These are phyloP conservation scores for Tulasnella sp. DNA, from an alignment of 768 basidiomycete genomes.

Conservation along the genomic window DNA sequence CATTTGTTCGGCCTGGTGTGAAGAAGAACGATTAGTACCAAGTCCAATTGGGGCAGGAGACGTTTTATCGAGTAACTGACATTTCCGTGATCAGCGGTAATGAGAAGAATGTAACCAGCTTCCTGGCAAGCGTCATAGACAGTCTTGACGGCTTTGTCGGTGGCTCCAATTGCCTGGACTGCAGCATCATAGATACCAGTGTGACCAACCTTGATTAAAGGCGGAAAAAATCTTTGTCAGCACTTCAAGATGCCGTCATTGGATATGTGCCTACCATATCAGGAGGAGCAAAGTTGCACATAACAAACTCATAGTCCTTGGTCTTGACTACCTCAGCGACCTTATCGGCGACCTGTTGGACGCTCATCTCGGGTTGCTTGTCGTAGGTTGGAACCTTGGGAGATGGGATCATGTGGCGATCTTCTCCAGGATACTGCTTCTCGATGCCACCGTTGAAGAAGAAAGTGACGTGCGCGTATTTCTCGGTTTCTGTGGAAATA, in stretches of 20 bases:
- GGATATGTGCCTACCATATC: constrained; percentile 61
- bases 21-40: background rate
- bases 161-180: constrained; percentile 77
- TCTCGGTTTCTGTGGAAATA: constrained; percentile 74
- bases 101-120: constrained; percentile 75
- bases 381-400: constrained; percentile 96
- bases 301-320: constrained; percentile 74
- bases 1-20: constrained; percentile 71
- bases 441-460: constrained; percentile 98
- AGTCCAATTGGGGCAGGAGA: background rate
- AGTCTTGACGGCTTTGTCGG: constrained; percentile 81
- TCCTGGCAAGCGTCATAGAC: constrained; percentile 78
- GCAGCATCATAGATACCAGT: constrained; percentile 89
- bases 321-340: constrained; percentile 77
- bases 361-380: constrained; percentile 83
- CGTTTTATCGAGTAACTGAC: background rate
- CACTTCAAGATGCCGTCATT: background rate
- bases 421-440: constrained; percentile 78
- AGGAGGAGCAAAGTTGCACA: constrained; percentile 97
- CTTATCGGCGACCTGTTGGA: constrained; percentile 79
- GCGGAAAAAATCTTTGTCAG: background rate
- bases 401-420: constrained; percentile 80
- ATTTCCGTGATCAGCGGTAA: constrained; percentile 94
- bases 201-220: constrained; percentile 61
- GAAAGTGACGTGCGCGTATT: constrained; percentile 96